These are phyloP conservation scores for Colletotrichum sp. DNA, from an alignment of 2,329 filamentous ascomycete genomes.

Conservation along the genomic window DNA sequence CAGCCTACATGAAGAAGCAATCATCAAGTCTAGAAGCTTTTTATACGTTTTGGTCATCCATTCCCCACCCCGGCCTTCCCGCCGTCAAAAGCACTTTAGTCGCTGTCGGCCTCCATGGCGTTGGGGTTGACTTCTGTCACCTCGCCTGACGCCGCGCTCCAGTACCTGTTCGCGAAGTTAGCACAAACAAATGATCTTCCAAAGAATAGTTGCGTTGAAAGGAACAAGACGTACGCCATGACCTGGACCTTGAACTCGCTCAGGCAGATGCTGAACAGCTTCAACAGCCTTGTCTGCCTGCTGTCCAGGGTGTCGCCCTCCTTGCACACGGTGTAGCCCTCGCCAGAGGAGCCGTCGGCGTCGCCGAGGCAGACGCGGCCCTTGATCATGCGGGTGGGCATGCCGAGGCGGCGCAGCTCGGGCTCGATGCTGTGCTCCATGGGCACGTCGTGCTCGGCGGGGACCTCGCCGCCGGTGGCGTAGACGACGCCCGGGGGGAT, in stretches of 20 bases:
- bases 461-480: constrained; percentile 79
- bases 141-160: constrained; percentile 62
- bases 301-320: constrained; percentile 87
- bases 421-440: constrained; percentile 90
- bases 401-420: constrained; percentile 84
- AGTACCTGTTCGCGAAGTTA: constrained; percentile 50
- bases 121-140: constrained; percentile 59
- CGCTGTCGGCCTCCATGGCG: constrained; percentile 39
- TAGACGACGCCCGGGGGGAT: constrained; percentile 86
- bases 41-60: neutral
- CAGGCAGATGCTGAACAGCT: constrained; percentile 89
- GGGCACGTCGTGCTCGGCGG: constrained; percentile 81
- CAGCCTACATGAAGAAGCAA: constrained; percentile 22
- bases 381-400: constrained; percentile 88
- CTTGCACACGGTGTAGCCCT: constrained; percentile 79
- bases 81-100: neutral
- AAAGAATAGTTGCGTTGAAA: neutral
- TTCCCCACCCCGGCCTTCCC: neutral
- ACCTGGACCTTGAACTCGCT: constrained; percentile 88
- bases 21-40: constrained; percentile 21
- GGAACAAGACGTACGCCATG: constrained; percentile 63
- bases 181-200: neutral
- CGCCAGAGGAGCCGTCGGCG: constrained; percentile 48
- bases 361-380: constrained; percentile 80
- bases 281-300: constrained; percentile 89